Base-by-base conservation (phyloP, 768 basidiomycete genomes). In the Phaeotremella skinneri region DNA sequence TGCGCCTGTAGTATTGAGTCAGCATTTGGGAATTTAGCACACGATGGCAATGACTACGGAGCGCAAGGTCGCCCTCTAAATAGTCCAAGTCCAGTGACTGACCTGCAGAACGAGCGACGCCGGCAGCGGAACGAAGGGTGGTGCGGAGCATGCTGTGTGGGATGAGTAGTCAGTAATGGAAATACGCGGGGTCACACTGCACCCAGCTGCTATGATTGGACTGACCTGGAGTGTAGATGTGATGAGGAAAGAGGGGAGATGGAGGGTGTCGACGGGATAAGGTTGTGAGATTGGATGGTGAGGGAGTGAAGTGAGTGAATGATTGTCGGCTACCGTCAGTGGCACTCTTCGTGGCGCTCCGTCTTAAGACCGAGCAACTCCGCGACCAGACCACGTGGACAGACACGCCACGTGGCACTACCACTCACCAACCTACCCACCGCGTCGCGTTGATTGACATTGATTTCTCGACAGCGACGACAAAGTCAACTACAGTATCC, bases 121-220 rank as follows among this genome's bases (percentile, higher is more conserved):
- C 61, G 41, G 66, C 61, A 58, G 66, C 68, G 52, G 64, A 54
- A 58, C 69, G 69, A 49, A 70, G 51, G 16, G 69, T 59, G 25
- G 27, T 47, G 23, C 58, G 54, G 52, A 69, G 56, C 68, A 70
- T 66, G 34, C 6, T 57, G 4, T 13, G 14, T 39, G 9, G 48
- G 7, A 51, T 14, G 29, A 14, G 21, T 7, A 37, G 34, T 37
- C 34, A 37, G 34, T 17, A n/a, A n/a, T n/a, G n/a, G n/a, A n/a
- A n/a, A n/a, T n/a, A n/a, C n/a, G n/a, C n/a, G n/a, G n/a, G n/a
- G n/a, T n/a, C n/a, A n/a, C n/a, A n/a, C n/a, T n/a, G n/a, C n/a
- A n/a, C n/a, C n/a, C n/a, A n/a, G n/a, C n/a, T n/a, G n/a, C n/a
- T n/a, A n/a, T n/a, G n/a, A n/a, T n/a, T n/a, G n/a, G n/a, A n/a